phyloP scores from a whole-genome alignment of 2,329 filamentous ascomycete species.

The Paecilomyces formosus region DNA sequence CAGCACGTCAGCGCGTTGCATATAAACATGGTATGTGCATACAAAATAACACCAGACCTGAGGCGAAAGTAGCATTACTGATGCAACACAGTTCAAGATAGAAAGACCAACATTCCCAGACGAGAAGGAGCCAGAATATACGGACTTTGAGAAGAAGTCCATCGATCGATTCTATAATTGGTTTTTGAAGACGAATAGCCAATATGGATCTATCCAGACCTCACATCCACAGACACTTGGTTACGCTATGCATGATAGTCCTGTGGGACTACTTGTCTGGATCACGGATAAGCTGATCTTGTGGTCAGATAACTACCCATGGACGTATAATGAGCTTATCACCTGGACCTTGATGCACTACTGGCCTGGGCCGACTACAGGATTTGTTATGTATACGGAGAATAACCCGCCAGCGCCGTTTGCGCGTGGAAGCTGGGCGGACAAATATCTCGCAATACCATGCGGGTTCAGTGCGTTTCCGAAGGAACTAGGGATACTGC shows the following conservation, averaged over 20 bases:
- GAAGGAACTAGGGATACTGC: constrained; percentile 12
- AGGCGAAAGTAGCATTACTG: not conserved
- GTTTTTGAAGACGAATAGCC: constrained; percentile 3
- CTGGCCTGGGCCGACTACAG: constrained; percentile 12
- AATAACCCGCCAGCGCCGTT: constrained; percentile 1
- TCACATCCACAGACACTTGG: constrained; percentile 15
- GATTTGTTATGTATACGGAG: constrained; percentile 12
- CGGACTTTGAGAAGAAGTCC: constrained; percentile 9
- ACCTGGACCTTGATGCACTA: constrained; percentile 23
- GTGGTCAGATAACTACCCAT: constrained; percentile 13
- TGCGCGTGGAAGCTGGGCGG: constrained; percentile 7
- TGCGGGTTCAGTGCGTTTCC: constrained; percentile 15
- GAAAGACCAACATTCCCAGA: constrained; percentile 2
- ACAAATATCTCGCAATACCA: constrained; percentile 9
- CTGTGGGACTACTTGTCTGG: constrained; percentile 20
- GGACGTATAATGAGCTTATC: constrained; percentile 14
- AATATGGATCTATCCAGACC: constrained; percentile 11
- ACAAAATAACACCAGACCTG: not conserved
- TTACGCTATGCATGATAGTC: constrained; percentile 16
- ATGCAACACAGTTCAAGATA: constrained; percentile 9
- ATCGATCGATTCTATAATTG: constrained; percentile 7
- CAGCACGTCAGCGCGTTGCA: constrained; percentile 12
- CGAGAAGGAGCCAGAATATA: constrained; percentile 4
- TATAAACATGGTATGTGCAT: constrained; percentile 6
- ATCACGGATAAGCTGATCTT: constrained; percentile 15